Base-by-base conservation (phyloP, 352 stramenopile genomes). In the Pythium sp. region DNA sequence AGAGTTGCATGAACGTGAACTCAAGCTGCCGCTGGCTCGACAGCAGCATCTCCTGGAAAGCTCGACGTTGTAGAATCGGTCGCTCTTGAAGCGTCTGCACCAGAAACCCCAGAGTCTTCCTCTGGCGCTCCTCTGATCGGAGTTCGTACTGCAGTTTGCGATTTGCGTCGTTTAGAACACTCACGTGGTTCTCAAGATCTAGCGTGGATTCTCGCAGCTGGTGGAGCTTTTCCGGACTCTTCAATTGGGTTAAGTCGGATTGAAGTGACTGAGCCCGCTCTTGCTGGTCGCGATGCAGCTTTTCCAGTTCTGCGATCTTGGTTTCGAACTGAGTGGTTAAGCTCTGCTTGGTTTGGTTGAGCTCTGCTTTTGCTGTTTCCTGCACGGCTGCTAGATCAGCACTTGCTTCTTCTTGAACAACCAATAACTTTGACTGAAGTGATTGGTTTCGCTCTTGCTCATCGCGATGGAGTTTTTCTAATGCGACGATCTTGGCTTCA, bases 31-130 rank as follows among this genome's bases (percentile, higher is more conserved):
- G 69, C 63, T 82, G 68, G 26, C 60, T 80, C 6, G 67, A 65
- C 28, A 71, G 30, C 0, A 87, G 61, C 71, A 87, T 82, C 62
- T 84, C 75, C 11, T 72, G 68, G 38, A 87, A 74, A 20, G 76
- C 73, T 57, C 75, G 65, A 15, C 72, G 71, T 51, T 87, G 75
- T 34, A 87, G 46, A 32, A 75, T 58, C 0, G 79, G 77, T 11
- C 79, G 75, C 1, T 75, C 75, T 65, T 84, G 72, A 32, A 87
- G 63, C 3, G 79, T 87, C 46, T 83, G 70, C 4, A 87, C 75
- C 7, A 87, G 57, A 22, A 71, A 36, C 5, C 43, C 53, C 11
- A 75, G 49, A 22, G 67, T 71, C 51, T 75, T 75, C 24, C 58
- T 62, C 22, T 72, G 46, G 2, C 64, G 58, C n/a, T 71, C 55